phyloP scores from a whole-genome alignment of 2,329 filamentous ascomycete genomes.

The Periconia sp. region DNA sequence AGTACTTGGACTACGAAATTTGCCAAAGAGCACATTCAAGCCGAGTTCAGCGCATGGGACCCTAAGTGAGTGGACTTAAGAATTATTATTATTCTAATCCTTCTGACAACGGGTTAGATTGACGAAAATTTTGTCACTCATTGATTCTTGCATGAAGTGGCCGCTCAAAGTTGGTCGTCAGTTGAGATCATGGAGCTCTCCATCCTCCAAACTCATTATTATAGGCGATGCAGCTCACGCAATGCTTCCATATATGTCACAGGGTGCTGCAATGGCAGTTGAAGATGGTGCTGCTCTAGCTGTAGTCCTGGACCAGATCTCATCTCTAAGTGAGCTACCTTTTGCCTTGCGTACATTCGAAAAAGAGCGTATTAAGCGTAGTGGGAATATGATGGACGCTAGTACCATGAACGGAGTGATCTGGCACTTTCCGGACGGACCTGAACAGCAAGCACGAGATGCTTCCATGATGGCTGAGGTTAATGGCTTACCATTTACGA shows the following conservation, averaged over 20 bases:
- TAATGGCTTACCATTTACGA: constrained; percentile 41
- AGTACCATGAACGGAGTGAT: constrained; percentile 55
- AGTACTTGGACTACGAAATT: constrained; percentile 59
- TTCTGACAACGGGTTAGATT: too few relatives aligned
- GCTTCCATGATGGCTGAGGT: constrained; percentile 41
- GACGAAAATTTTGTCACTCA: constrained; percentile 35
- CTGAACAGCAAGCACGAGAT: constrained; percentile 27
- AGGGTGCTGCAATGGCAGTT: constrained; percentile 66
- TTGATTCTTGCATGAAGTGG: constrained; percentile 29
- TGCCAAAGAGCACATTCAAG: constrained; percentile 64
- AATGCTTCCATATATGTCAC: constrained; percentile 32
- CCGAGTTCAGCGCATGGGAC: constrained; percentile 67
- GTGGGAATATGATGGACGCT: constrained; percentile 54
- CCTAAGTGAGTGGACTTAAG: constrained; percentile 50
- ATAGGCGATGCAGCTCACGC: constrained; percentile 32
- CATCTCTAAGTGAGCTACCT: constrained; percentile 29
- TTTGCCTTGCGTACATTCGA: constrained; percentile 48
- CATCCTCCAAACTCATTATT: constrained; percentile 21
- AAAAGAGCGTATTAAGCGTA: constrained; percentile 54
- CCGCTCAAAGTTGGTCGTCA: constrained; percentile 22
- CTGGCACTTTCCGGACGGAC: constrained; percentile 49
- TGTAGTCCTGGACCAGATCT: constrained; percentile 39
- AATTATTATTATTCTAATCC: background rate
- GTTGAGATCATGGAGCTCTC: constrained; percentile 18
- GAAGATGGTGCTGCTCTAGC: constrained; percentile 72